Conservation (phyloP, 176 grass and related monocot species). For the Dendrocalamus sinicus region DNA sequence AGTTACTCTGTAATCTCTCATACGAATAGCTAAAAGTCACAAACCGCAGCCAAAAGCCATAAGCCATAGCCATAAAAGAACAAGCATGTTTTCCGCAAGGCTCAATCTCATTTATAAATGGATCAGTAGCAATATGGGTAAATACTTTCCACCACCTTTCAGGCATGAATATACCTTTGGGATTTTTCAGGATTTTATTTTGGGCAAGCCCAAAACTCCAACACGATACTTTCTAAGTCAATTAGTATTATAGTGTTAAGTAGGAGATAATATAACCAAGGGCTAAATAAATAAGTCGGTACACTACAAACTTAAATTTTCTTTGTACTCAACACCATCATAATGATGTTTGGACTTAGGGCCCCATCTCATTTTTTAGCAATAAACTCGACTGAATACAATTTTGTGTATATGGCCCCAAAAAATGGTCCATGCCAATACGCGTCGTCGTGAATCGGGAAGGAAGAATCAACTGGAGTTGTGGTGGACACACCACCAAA, state of each 20-base stretch:
- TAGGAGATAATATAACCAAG: background rate
- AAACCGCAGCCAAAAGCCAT: too few relatives aligned
- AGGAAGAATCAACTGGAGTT: conserved; percentile 49
- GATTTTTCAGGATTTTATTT: too few relatives aligned
- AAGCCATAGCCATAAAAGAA: too few relatives aligned
- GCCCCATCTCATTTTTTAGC: background rate
- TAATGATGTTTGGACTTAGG: conserved; percentile 33
- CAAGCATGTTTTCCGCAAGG: too few relatives aligned
- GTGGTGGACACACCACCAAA: conserved; percentile 52
- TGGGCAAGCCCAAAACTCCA: too few relatives aligned
- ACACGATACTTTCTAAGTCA: too few relatives aligned
- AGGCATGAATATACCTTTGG: too few relatives aligned
- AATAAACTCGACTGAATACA: background rate
- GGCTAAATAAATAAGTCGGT: conserved; percentile 39
- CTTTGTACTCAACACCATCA: conserved; percentile 34
- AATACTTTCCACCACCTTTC: too few relatives aligned
- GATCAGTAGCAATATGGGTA: too few relatives aligned
- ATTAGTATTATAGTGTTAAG: background rate
- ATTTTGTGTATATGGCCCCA: conserved; percentile 13
- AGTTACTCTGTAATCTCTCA: too few relatives aligned
- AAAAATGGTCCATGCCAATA: conserved; percentile 23
- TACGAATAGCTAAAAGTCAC: too few relatives aligned
- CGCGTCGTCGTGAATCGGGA: conserved; percentile 39
- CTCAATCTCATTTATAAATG: too few relatives aligned
- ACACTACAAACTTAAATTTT: conserved; percentile 25